Base-by-base conservation (phyloP, 495 filamentous ascomycete genomes). In the Hypoxylon subgilvum region DNA sequence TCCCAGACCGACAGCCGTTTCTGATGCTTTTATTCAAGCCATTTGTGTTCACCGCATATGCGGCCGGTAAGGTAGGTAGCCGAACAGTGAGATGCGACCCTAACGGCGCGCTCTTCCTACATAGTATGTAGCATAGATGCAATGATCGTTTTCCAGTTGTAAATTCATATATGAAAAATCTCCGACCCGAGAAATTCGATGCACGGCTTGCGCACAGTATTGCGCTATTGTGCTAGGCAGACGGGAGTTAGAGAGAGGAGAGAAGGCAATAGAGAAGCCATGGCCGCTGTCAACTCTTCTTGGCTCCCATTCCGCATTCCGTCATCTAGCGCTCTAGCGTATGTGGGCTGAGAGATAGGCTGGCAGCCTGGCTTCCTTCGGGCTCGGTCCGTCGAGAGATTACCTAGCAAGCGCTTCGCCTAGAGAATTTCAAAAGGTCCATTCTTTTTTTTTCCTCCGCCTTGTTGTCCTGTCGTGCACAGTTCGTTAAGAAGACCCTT, bases 311-410 rank as follows among this genome's bases (percentile, higher is more conserved):
- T 49, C 48, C 31, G 60, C 27, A 63, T 57, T 49, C 48, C 31
- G 60, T 52, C 51, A 50, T 40, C 36, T 42, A 51, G 27, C 17
- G 4, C 21, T 32, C n/a, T n/a, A n/a, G n/a, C n/a, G n/a, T 23
- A 34, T 44, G 52, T 40, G 52, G 41, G 52, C 43, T 63, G 52
- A 63, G 40, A 62, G 51, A 62, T 50, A 52, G 48, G 52, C 43
- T 63, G 52, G 57, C 32, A 62, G 51, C 56, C 45, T 46, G 48
- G 52, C 42, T 63, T 46, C 22, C 30, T 45, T 46, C 38, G 31
- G 44, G 36, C 18, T 52, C 60, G 48, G 53, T 58, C 53, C 48
- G 53, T 49, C 43, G 32, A 59, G 31, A 47, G 53, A 57, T 59
- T 41, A 59, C 27, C 54, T 35, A n/a, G n/a, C n/a, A 46, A 31